Conservation (phyloP, 192 early-diverging fungal species). For the Irineochytrium annulatum region DNA sequence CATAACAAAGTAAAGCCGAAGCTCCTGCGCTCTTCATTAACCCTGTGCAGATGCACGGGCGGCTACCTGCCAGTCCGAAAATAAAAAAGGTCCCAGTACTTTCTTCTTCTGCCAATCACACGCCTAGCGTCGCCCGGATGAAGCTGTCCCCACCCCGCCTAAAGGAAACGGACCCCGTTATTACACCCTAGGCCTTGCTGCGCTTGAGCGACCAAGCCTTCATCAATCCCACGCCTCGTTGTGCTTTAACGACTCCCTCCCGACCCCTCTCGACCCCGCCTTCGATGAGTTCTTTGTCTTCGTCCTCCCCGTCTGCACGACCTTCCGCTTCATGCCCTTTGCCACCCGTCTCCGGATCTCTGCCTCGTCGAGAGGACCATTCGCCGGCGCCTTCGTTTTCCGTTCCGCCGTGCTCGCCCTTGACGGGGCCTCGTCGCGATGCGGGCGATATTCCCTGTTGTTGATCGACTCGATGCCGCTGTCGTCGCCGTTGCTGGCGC, state of each 20-base stretch:
- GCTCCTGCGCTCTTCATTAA: no score
- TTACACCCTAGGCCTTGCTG: no score
- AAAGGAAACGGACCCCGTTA: no score
- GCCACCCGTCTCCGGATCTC: constrained; percentile 34
- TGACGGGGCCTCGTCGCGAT: not conserved
- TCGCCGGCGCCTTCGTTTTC: not conserved
- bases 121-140: no score
- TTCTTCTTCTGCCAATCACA: no score
- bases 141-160: no score
- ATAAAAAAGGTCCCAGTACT: no score
- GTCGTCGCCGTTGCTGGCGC: not conserved
- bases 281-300: constrained; percentile 25
- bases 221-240: no score
- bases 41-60: no score
- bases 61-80: no score
- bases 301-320: constrained; percentile 8
- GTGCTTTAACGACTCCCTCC: constrained; percentile 17
- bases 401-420: not conserved
- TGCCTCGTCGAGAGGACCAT: constrained; percentile 10
- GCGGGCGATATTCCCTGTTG: not conserved
- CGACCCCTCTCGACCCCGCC: constrained; percentile 12
- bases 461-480: constrained; percentile 3
- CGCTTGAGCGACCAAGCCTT: no score
- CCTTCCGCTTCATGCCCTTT: constrained; percentile 23
- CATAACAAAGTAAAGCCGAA: no score